Evolutionary conservation across 768 basidiomycete species (phyloP).

Genomic region (Podaxis carcinomalis): DNA sequence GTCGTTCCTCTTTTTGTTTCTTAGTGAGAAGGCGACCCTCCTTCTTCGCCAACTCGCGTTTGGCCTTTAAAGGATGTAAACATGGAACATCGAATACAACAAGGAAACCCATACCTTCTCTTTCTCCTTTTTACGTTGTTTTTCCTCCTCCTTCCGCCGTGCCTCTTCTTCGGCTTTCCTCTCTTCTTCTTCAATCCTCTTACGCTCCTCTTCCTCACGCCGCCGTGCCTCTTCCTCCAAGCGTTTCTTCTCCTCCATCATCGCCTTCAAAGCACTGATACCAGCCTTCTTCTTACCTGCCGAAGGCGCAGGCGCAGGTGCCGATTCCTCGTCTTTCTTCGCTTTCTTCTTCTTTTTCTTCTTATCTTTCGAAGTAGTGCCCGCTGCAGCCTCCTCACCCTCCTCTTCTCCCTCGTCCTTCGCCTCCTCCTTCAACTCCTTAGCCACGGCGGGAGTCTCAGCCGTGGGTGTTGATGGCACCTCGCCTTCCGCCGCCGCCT

Average conservation of each 20-base stretch:
- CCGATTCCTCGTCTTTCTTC: conserved; percentile 53
- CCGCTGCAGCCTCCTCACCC: conserved; percentile 53
- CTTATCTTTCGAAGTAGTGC: conserved; percentile 40
- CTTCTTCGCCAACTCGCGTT: conserved; percentile 86
- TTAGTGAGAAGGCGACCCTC: conserved; percentile 95
- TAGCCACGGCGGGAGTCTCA: conserved; percentile 22
- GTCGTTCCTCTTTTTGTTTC: conserved; percentile 93
- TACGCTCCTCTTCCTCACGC: conserved; percentile 72
- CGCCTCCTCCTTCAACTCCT: conserved; percentile 19
- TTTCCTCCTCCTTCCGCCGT: conserved; percentile 75
- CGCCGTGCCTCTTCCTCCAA: conserved; percentile 79
- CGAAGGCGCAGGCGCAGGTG: conserved; percentile 37
- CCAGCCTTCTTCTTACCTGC: conserved; percentile 70
- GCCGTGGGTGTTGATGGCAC: conserved; percentile 5
- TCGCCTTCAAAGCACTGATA: conserved; percentile 78
- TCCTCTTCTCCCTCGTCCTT: conserved; percentile 64
- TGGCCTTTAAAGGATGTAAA: conserved; percentile 48
- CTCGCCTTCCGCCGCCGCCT: conserved; percentile 33
- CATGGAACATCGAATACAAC: background rate
- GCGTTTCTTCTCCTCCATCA: conserved; percentile 90
- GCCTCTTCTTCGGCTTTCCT: conserved; percentile 73
- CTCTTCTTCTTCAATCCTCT: conserved; percentile 88
- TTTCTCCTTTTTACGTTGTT: conserved; percentile 79
- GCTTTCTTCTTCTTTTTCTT: conserved; percentile 90
- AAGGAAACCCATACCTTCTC: conserved; percentile 56